Conservation (phyloP, 108 stramenopile species). For the Fistulifera pelliculosa region DNA sequence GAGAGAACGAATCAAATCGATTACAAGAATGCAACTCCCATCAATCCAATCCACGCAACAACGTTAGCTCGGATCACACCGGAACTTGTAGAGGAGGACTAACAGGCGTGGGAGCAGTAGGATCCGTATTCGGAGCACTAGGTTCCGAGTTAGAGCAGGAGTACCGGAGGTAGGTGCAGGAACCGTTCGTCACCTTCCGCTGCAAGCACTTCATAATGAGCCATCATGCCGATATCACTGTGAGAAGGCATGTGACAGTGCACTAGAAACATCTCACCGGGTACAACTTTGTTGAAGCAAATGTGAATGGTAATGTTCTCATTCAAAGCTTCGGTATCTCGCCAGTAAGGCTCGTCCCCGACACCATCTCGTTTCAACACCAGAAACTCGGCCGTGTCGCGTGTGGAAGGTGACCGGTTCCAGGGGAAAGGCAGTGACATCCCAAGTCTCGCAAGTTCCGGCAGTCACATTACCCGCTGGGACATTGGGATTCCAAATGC, state of each 20-base stretch:
- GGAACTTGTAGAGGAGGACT: too few relatives aligned
- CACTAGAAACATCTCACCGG: constrained; percentile 5
- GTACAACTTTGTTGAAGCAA: constrained; percentile 7
- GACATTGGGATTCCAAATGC: constrained; percentile 1
- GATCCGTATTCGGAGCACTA: too few relatives aligned
- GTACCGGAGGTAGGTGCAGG: too few relatives aligned
- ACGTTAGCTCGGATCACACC: too few relatives aligned
- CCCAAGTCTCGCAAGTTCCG: constrained; percentile 10
- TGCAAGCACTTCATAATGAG: constrained; percentile 4
- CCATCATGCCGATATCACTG: constrained; percentile 7
- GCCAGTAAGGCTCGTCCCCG: constrained; percentile 3
- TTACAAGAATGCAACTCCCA: too few relatives aligned
- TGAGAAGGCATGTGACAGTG: constrained; percentile 12
- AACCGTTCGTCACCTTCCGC: too few relatives aligned
- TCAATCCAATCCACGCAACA: too few relatives aligned
- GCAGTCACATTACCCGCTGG: not conserved
- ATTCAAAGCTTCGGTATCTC: constrained; percentile 4
- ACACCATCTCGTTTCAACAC: constrained; percentile 9
- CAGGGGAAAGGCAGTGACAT: not conserved
- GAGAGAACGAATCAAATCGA: too few relatives aligned
- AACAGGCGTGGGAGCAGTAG: too few relatives aligned
- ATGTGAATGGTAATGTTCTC: constrained; percentile 5
- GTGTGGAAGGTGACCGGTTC: constrained; percentile 4
- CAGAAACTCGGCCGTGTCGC: constrained; percentile 3
- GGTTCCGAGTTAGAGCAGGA: too few relatives aligned